Evolutionary conservation across 129 eudicot genomes (phyloP), one percentile per base, ranked within the genome.

Genomic region (Centella asiatica): DNA sequence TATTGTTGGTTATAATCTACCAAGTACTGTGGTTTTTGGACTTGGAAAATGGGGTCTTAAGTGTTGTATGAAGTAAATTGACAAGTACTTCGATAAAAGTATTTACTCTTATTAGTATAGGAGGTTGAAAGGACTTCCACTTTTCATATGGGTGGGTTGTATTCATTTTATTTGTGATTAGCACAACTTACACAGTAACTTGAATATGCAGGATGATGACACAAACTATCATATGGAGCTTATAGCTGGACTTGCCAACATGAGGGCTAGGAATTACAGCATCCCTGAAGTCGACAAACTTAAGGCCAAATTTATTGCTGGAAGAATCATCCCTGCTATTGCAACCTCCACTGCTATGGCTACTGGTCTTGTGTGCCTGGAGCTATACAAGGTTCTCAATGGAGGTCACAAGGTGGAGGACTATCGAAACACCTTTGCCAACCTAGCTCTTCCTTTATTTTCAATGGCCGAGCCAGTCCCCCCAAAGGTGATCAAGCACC

Each of bases 281-380:
- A 92, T 92, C 54, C 98, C 96, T 1, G 98, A 92, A 77, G 98
- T 92, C 0, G 98, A 92, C 48, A 87, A 92, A 67, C 95, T 92
- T 22, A 84, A 92, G 74, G 98, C 98, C 49, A 92, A 92, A 71
- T 84, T 92, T 40, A 92, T 92, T 57, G 98, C 98, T 4, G 98
- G 98, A 19, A 84, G 96, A 63, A 92, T 92, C 68, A 92, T 92
- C 36, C 98, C 98, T 6, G 98, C 98, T n/a, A 92, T 92, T 25
- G 98, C 98, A 6, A 92, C 98, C 44, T 76, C 98, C 24, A 92
- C 98, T 4, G 96, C 98, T 14, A 77, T 92, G 96, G 98, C 98
- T 59, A 87, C 98, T 1, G 98, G 98, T 3, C 74, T 92, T 15
- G 98, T 92, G 32, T 92, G 98, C 55, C 83, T 92, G 39, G 96